These are phyloP conservation scores for Microbotryomycetes sp. DNA, from an alignment of 1,284 basidiomycete genomes.

Conservation along the genomic window DNA sequence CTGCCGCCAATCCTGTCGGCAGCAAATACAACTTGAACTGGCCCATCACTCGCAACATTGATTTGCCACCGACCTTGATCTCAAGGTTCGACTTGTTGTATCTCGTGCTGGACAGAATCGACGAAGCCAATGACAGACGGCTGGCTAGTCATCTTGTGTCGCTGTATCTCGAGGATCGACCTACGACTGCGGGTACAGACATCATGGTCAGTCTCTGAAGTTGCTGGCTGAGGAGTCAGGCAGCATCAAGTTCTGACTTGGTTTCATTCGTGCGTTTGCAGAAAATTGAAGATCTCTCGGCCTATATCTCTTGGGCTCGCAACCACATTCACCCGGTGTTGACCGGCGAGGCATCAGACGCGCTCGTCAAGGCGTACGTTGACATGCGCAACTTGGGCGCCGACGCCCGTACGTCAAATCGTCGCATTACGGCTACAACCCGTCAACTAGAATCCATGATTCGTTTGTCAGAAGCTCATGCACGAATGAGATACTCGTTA, in stretches of 20 bases:
- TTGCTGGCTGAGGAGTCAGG: not conserved
- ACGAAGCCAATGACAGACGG: slow-evolving; percentile 80
- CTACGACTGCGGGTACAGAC: slow-evolving; percentile 61
- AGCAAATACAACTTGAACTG: slow-evolving; percentile 68
- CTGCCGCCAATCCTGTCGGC: slow-evolving; percentile 93
- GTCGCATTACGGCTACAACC: slow-evolving; percentile 95
- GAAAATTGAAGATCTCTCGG: slow-evolving; percentile 82
- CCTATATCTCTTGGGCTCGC: slow-evolving; percentile 90
- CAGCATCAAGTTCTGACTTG: not conserved
- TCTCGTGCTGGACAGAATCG: slow-evolving; percentile 89
- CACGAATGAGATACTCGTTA: slow-evolving; percentile 84
- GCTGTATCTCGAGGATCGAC: slow-evolving; percentile 86
- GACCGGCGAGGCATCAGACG: slow-evolving; percentile 74
- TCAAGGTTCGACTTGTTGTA: slow-evolving; percentile 98
- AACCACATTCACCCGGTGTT: slow-evolving; percentile 84
- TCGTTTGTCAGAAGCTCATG: slow-evolving; percentile 92
- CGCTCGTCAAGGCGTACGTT: slow-evolving; percentile 84
- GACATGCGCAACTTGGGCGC: slow-evolving; percentile 87
- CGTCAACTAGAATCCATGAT: slow-evolving; percentile 97
- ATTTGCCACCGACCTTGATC: slow-evolving; percentile 93
- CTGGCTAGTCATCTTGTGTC: slow-evolving; percentile 90
- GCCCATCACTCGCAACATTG: slow-evolving; percentile 46
- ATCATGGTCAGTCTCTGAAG: slow-evolving; percentile 57
- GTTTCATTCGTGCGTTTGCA: slow-evolving; percentile 39
- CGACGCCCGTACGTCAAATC: slow-evolving; percentile 78